Evolutionary conservation across 495 filamentous ascomycete genomes (phyloP).

Genomic region (Neurospora intermedia): DNA sequence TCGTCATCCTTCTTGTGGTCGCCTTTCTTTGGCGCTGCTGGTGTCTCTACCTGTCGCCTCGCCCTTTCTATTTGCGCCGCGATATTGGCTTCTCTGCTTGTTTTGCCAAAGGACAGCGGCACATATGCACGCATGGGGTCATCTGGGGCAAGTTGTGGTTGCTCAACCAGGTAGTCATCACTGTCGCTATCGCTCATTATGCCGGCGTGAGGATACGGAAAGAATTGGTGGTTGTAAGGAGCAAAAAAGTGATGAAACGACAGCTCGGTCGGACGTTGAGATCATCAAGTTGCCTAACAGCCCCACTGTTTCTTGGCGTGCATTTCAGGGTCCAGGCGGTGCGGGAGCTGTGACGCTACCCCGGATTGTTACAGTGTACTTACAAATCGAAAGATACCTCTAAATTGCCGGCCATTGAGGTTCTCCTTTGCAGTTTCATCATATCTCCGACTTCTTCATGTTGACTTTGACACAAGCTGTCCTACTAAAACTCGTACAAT

Average conservation of each 20-base stretch:
- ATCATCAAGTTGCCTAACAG: background rate
- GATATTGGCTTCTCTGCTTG: slow-evolving; percentile 59
- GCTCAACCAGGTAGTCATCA: slow-evolving; percentile 50
- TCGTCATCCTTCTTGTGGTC: slow-evolving; percentile 19
- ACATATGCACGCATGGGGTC: slow-evolving; percentile 76
- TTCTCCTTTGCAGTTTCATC: background rate
- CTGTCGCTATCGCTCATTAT: slow-evolving; percentile 52
- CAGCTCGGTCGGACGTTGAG: background rate
- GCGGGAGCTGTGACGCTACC: slow-evolving; percentile 1
- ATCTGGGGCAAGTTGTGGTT: slow-evolving; percentile 40
- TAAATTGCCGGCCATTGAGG: background rate
- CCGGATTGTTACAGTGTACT: background rate
- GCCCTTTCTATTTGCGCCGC: slow-evolving; percentile 69
- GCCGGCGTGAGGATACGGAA: background rate
- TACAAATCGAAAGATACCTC: background rate
- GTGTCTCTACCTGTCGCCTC: slow-evolving; percentile 44
- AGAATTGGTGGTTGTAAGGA: background rate
- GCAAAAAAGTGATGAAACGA: background rate
- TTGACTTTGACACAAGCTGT: background rate
- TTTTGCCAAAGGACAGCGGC: slow-evolving; percentile 80
- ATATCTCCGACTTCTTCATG: background rate
- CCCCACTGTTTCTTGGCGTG: background rate
- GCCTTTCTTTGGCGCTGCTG: slow-evolving; percentile 19
- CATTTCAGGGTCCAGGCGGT: background rate
- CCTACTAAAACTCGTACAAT: background rate